Conservation (phyloP, 495 filamentous ascomycete genomes). For the Aspergillus saccharolyticus region DNA sequence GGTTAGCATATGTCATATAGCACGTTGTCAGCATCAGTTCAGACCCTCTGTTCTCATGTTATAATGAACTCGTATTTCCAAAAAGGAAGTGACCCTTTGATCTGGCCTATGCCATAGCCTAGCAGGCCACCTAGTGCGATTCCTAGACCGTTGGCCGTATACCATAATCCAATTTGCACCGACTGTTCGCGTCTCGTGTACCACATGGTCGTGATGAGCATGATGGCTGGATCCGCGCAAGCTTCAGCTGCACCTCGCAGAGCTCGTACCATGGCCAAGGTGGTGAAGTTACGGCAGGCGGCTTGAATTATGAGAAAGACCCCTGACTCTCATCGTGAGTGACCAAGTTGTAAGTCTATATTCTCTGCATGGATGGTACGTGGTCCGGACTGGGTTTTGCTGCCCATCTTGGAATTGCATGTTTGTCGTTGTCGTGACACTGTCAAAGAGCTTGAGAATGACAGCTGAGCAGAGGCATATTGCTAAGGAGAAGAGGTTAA, state of each 20-base stretch:
- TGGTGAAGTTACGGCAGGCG: constrained; percentile 48
- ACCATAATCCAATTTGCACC: constrained; percentile 55
- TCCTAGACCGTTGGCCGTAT: constrained; percentile 54
- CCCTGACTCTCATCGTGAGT: constrained; percentile 33
- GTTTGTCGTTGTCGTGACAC: not conserved
- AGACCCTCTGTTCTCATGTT: constrained; percentile 26
- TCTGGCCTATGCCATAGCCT: constrained; percentile 55
- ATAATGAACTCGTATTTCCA: constrained; percentile 56
- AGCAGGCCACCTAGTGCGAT: constrained; percentile 55
- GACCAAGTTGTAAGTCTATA: constrained; percentile 13
- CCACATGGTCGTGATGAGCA: constrained; percentile 42
- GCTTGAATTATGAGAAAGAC: constrained; percentile 54
- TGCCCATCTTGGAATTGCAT: not conserved
- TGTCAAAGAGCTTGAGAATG: not conserved
- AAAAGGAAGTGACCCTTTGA: constrained; percentile 46
- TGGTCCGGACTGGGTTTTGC: not conserved
- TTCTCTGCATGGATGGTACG: constrained; percentile 8
- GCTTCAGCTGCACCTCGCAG: constrained; percentile 53
- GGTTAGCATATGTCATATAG: constrained; percentile 8
- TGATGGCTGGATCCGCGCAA: constrained; percentile 36
- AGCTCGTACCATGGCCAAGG: constrained; percentile 48
- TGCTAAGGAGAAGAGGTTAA: too few relatives aligned
- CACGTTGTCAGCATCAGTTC: not conserved
- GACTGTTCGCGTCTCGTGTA: constrained; percentile 55
- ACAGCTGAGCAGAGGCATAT: not conserved